A percentile compares a stretch with the other conserved stretches of the same genome.
Evolutionary conservation across 1,284 basidiomycete genomes (phyloP).

Genomic region (Lentinus polychrous): DNA sequence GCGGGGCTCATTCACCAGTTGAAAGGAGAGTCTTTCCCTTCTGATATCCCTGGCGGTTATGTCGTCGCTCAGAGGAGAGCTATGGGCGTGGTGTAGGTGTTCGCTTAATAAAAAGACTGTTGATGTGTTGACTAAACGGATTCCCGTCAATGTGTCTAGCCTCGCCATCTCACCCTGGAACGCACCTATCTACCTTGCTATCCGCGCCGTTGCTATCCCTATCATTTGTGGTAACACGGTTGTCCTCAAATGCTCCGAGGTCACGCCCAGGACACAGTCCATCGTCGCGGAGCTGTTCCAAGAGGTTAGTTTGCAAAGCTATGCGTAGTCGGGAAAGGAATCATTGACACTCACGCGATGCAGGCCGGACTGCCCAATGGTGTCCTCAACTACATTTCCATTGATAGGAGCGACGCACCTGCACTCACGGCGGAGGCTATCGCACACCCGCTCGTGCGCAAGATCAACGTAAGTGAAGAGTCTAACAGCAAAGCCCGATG

Average conservation of each 20-base stretch:
- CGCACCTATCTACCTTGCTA: conserved; percentile 6
- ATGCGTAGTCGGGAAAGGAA: not conserved
- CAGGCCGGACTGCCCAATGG: conserved; percentile 23
- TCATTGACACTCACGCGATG: not conserved
- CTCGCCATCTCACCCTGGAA: conserved; percentile 13
- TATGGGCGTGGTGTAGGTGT: conserved; percentile 11
- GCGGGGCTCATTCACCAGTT: conserved; percentile 5
- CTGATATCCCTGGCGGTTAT: conserved; percentile 7
- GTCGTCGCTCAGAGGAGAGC: conserved; percentile 6
- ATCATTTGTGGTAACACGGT: conserved; percentile 12
- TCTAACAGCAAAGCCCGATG: not conserved
- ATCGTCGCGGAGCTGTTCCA: conserved; percentile 9
- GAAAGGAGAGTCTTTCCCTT: conserved; percentile 10
- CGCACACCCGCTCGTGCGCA: conserved; percentile 20
- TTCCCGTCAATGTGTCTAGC: not conserved
- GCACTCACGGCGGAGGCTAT: conserved; percentile 18
- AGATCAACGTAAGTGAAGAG: conserved; percentile 18
- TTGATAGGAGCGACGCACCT: conserved; percentile 16
- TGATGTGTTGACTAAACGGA: not conserved
- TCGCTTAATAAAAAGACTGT: not conserved
- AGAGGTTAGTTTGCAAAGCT: conserved; percentile 4
- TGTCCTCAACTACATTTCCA: conserved; percentile 20
- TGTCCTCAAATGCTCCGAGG: conserved; percentile 10
- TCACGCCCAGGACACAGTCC: conserved; percentile 7
- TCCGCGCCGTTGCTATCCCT: conserved; percentile 5